phyloP scores from a whole-genome alignment of 2,329 filamentous ascomycete genomes.

The Fusarium protoensiforme region DNA sequence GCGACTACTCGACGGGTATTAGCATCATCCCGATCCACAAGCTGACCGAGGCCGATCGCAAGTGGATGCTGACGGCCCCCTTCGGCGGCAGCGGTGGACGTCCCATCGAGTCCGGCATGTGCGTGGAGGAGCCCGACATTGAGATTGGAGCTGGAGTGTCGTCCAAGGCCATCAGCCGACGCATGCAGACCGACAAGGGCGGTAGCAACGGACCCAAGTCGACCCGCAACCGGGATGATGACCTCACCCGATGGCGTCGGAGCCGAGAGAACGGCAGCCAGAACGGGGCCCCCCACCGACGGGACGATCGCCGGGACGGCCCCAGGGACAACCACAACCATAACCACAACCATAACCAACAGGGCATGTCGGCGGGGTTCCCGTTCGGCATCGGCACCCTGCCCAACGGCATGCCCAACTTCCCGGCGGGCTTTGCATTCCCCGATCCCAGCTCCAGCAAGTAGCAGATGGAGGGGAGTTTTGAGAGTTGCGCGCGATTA shows the following conservation, averaged over 20 bases:
- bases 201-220: constrained; percentile 74
- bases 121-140: constrained; percentile 97
- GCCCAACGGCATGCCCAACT: constrained; percentile 57
- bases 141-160: constrained; percentile 98
- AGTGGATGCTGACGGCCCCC: constrained; percentile 96
- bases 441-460: constrained; percentile 47
- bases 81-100: constrained; percentile 92
- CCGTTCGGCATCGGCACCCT: constrained; percentile 55
- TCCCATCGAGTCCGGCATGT: constrained; percentile 82
- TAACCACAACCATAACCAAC: background rate
- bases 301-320: constrained; percentile 36
- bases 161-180: constrained; percentile 83
- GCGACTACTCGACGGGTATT: constrained; percentile 91
- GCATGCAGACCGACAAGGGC: constrained; percentile 76
- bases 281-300: constrained; percentile 33
- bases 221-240: constrained; percentile 58
- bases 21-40: constrained; percentile 93
- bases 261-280: constrained; percentile 46
- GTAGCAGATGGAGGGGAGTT: constrained; percentile 10
- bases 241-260: constrained; percentile 47
- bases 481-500: constrained; percentile 18
- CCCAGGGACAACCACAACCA: constrained; percentile 35
- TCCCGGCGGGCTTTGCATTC: constrained; percentile 53
- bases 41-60: constrained; percentile 94
- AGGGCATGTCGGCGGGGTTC: constrained; percentile 44